A percentile compares a stretch with the other conserved stretches of the same genome.
These are phyloP conservation scores for Cladosporium sphaerospermum DNA, from an alignment of 2,329 filamentous ascomycete genomes.

Conservation along the genomic window DNA sequence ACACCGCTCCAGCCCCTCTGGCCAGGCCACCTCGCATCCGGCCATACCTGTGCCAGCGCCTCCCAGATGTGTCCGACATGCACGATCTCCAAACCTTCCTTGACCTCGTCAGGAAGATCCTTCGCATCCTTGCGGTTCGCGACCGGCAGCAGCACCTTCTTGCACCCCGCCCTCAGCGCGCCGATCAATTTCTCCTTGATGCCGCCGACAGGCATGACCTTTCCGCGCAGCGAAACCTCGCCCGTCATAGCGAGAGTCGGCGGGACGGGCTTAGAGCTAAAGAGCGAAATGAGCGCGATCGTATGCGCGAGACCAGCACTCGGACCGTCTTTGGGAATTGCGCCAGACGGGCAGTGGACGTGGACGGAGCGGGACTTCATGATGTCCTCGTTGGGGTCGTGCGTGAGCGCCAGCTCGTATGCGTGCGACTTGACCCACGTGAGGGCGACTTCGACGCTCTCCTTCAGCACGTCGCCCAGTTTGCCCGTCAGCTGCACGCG, in stretches of 20 bases:
- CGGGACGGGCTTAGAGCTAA: constrained; percentile 77
- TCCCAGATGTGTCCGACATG: constrained; percentile 93
- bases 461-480: constrained; percentile 92
- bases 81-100: constrained; percentile 77
- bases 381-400: constrained; percentile 77
- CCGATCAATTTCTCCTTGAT: constrained; percentile 99
- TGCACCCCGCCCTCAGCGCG: constrained; percentile 84
- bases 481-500: constrained; percentile 93
- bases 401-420: constrained; percentile 78
- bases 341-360: constrained; percentile 90
- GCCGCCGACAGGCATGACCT: constrained; percentile 88
- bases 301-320: constrained; percentile 88
- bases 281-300: constrained; percentile 84
- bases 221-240: constrained; percentile 71
- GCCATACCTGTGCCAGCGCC: constrained; percentile 85
- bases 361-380: constrained; percentile 94
- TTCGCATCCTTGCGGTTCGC: constrained; percentile 89
- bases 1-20: constrained; percentile 62
- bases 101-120: constrained; percentile 86
- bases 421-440: constrained; percentile 97
- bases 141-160: constrained; percentile 81
- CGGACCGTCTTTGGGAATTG: constrained; percentile 87
- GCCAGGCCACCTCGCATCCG: constrained; percentile 76
- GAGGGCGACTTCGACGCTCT: constrained; percentile 90
- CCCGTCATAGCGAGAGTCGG: constrained; percentile 93